Evolutionary conservation across 352 stramenopile genomes (phyloP), one percentile per base, ranked within the genome.

Genomic region (Phytophthora uliginosa): DNA sequence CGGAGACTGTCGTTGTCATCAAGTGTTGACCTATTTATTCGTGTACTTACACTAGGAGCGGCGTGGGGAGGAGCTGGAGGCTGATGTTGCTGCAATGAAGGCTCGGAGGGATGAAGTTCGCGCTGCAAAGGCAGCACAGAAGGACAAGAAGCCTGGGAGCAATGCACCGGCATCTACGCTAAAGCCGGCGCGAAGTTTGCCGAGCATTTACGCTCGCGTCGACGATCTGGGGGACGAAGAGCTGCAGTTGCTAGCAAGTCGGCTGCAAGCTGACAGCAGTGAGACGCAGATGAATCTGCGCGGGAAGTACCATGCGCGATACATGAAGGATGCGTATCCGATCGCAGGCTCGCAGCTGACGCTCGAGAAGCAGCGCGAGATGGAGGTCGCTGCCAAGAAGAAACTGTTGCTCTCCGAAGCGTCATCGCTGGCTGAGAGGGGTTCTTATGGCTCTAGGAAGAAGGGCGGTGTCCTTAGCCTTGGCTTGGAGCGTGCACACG

Each of bases 281-380:
- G 42, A 62, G 24, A 61, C 63, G 18, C 80, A 82, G 10, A 56
- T 88, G 13, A 90, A 94, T 63, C 79, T 77, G 10, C 62, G 72
- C 7, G 89, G 89, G 13, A 92, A 93, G 56, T 95, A 94, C 74
- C 86, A 95, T 66, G 26, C 69, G 15, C 79, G 76, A 17, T 93
- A 75, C 54, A 87, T 95, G 74, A 89, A 87, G 57, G 76, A 94
- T 55, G 66, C 72, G 56, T 95, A 90, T 53, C 89, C 86, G 40
- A 92, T 95, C 54, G 85, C 86, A 34, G 89, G 89, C 12, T 74
- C 81, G 17, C 89, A 95, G 81, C 51, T 94, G 28, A 83, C 76
- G 55, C 71, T 92, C 42, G 86, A 95, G 74, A 86, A 81, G 48
- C 79, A 95, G 60, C 85, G 78, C 18, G 85, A 90, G 20, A 56